Evolutionary conservation across 495 filamentous ascomycete genomes (phyloP).

Genomic region (Filosporella fistucella): DNA sequence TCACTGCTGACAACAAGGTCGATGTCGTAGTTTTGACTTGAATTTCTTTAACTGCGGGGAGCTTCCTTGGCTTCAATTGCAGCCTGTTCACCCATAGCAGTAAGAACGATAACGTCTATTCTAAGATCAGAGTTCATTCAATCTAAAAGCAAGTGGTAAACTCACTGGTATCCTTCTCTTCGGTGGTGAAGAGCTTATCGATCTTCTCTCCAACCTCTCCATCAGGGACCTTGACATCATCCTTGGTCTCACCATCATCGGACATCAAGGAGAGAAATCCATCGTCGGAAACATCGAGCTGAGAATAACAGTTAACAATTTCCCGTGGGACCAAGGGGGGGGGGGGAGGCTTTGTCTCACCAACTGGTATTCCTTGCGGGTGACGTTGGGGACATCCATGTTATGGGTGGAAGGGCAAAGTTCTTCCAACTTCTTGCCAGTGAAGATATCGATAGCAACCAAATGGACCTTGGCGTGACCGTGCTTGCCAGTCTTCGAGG

Average conservation of each 20-base stretch:
- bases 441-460: slow-evolving; percentile 97
- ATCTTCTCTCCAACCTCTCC: slow-evolving; percentile 83
- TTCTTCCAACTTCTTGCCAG: slow-evolving; percentile 98
- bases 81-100: slow-evolving; percentile 92
- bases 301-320: slow-evolving; percentile 6
- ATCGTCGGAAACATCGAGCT: slow-evolving; percentile 89
- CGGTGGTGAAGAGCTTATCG: slow-evolving; percentile 67
- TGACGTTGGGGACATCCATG: slow-evolving; percentile 97
- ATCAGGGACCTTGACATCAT: slow-evolving; percentile 91
- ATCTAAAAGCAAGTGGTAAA: slow-evolving; percentile 23
- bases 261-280: slow-evolving; percentile 86
- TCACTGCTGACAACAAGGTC: slow-evolving; percentile 24
- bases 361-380: slow-evolving; percentile 85
- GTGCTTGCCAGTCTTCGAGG: slow-evolving; percentile 99
- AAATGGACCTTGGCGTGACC: slow-evolving; percentile 99
- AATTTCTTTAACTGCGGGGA: slow-evolving; percentile 32
- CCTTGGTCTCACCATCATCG: slow-evolving; percentile 77
- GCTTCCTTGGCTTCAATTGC: slow-evolving; percentile 94
- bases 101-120: slow-evolving; percentile 83
- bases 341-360: slow-evolving; percentile 49
- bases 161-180: slow-evolving; percentile 80
- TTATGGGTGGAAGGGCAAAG: slow-evolving; percentile 99
- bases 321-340: too few relatives aligned
- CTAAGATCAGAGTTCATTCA: too few relatives aligned
- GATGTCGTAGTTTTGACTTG: slow-evolving; percentile 19